A percentile compares a stretch with the other conserved stretches of the same genome.
phyloP scores from a whole-genome alignment of 169 alveolate genomes.

The Eimeria maxima region DNA sequence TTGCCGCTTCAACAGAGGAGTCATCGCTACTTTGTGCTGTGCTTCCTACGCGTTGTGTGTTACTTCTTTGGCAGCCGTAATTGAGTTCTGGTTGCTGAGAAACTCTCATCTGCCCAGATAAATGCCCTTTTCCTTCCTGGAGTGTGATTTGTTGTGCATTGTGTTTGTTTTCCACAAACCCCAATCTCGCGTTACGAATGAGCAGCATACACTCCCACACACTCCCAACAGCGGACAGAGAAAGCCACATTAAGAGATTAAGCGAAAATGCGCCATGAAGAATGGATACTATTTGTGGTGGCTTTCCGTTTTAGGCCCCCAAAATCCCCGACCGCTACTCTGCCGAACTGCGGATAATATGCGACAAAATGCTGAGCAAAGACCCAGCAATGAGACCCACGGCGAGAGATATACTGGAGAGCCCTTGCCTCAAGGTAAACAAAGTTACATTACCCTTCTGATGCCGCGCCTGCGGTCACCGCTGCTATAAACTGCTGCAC shows the following conservation, averaged over 20 bases:
- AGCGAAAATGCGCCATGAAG: background rate
- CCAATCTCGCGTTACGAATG: background rate
- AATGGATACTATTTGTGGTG: too few species aligned
- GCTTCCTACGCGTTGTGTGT: too few species aligned
- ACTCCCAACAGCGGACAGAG: background rate
- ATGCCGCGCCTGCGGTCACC: background rate
- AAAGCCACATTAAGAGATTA: background rate
- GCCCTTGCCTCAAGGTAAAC: conserved; percentile 74
- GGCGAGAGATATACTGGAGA: conserved; percentile 83
- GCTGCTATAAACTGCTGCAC: background rate
- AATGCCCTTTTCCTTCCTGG: too few species aligned
- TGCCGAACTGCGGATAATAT: conserved; percentile 68
- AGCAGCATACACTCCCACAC: background rate
- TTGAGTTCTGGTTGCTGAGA: too few species aligned
- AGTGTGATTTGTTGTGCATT: too few species aligned
- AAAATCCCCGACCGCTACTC: conserved; percentile 83
- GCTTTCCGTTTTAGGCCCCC: conserved; percentile 74
- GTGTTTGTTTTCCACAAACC: background rate
- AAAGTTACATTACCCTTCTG: background rate
- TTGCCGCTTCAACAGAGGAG: too few species aligned
- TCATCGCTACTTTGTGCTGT: too few species aligned
- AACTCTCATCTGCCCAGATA: too few species aligned
- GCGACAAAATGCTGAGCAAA: conserved; percentile 73
- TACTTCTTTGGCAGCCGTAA: too few species aligned
- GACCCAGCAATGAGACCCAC: conserved; percentile 84